Evolutionary conservation across 2,329 filamentous ascomycete species (phyloP), one percentile per base, ranked within the genome.

Genomic region (Penicillium sp.): DNA sequence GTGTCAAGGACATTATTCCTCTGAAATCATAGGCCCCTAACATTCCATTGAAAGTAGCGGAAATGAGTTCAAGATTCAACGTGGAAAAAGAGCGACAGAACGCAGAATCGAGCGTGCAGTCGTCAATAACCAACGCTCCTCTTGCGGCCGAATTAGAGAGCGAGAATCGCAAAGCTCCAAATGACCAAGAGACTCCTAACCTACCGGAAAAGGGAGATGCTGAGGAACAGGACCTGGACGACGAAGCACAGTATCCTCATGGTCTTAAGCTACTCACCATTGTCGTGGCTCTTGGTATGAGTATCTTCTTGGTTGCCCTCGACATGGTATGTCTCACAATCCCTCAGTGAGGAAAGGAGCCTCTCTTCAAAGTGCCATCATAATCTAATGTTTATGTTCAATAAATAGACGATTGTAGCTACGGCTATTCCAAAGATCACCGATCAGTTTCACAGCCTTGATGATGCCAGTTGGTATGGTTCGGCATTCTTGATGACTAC

Each of bases 401-500:
- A 39, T 19, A 19, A 35, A 39, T 39, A 39, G 35, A 39, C 35
- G 1, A 39, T 67, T 31, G 24, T 67, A 10, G 63, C 54, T 6
- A 67, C 65, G 1, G 76, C 76, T 1, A 72, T 77, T 14, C 74
- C 76, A 0, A 60, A 65, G 14, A 76, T 78, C 39, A 77, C 75
- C 3, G 65, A 73, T 46, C 68, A 78, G 8, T 79, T 79, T 63
- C 54, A 76, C 45, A 68, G 65, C n/a, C 63, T 78, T 0, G 62
- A 73, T 24, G 69, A 78, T 22, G 72, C 77, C 4, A 68, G 68
- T 21, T 79, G 77, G 77, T 74, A 73, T 52, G 65, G 66, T n/a
- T 59, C 66, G 3, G 68, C 76, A 1, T 82, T 78, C 64, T 73
- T 79, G 57, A 68, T 82, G 52, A 79, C 77, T 1, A 60, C 73